A percentile compares a stretch with the other conserved stretches of the same genome.
Evolutionary conservation across 805 yeast genomes (phyloP).

Genomic region (Henningerozyma blattae): DNA sequence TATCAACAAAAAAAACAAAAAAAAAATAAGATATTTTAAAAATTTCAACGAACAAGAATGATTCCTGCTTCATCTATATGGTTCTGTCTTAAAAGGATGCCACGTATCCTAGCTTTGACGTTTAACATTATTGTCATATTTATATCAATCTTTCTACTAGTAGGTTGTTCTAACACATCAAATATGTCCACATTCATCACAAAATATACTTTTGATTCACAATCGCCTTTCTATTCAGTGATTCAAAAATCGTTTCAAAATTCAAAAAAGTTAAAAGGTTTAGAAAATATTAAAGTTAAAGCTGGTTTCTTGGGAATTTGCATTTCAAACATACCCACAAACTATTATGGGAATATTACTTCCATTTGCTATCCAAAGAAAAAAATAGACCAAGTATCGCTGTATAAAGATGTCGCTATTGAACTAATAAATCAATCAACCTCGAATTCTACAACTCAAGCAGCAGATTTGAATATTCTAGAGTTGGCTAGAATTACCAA

Average conservation of each 20-base stretch:
- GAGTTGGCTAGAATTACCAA: conserved; percentile 35
- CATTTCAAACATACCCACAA: conserved; percentile 25
- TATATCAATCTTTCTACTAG: conserved; percentile 40
- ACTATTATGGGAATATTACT: conserved; percentile 6
- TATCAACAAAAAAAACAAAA: too few relatives aligned
- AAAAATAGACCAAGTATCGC: conserved; percentile 9
- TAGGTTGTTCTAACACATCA: conserved; percentile 39
- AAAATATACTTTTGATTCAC: conserved; percentile 35
- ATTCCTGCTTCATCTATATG: background rate
- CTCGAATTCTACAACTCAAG: conserved; percentile 4
- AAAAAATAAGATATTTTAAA: too few relatives aligned
- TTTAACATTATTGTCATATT: conserved; percentile 37
- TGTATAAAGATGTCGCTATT: conserved; percentile 18
- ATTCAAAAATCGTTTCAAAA: conserved; percentile 28
- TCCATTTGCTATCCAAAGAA: conserved; percentile 20
- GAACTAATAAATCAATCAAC: conserved; percentile 15
- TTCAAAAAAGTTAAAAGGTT: conserved; percentile 20
- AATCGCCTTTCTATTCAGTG: conserved; percentile 31
- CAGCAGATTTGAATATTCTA: conserved; percentile 30
- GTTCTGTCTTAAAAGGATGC: conserved; percentile 24
- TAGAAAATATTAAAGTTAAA: conserved; percentile 32
- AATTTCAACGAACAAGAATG: too few relatives aligned
- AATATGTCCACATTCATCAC: conserved; percentile 41
- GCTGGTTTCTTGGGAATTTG: conserved; percentile 52
- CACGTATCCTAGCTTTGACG: conserved; percentile 31